Percentiles rank a stretch among this genome's conserved stretches.
phyloP scores from a whole-genome alignment of 129 eudicot genomes.

The Escallonia herrerae region DNA sequence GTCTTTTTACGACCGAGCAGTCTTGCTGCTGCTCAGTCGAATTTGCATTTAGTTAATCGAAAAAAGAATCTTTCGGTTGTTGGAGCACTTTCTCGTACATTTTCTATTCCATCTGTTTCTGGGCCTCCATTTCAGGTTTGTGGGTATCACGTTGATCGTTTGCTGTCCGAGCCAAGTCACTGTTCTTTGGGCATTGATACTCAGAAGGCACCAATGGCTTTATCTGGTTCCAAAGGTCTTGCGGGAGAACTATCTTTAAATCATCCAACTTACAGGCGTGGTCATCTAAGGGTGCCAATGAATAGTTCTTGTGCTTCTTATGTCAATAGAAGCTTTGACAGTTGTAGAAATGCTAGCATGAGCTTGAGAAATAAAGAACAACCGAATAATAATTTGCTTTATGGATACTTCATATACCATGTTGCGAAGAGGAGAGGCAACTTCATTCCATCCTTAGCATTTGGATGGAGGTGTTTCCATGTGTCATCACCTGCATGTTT shows the following conservation, averaged over 20 bases:
- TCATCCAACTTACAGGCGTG: constrained; percentile 17
- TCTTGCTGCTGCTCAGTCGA: constrained; percentile 48
- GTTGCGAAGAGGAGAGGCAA: constrained; percentile 36
- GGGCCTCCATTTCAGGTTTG: constrained; percentile 76
- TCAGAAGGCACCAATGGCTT: constrained; percentile 45
- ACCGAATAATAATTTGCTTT: constrained; percentile 32
- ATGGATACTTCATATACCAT: constrained; percentile 56
- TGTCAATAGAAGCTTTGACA: constrained; percentile 35
- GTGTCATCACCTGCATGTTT: constrained; percentile 38
- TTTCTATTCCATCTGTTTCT: constrained; percentile 74
- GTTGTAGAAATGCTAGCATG: constrained; percentile 52
- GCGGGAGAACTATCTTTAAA: constrained; percentile 26
- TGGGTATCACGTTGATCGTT: constrained; percentile 54
- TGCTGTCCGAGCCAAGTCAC: constrained; percentile 35
- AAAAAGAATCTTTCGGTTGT: constrained; percentile 59
- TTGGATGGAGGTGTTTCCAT: constrained; percentile 46
- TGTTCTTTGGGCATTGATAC: constrained; percentile 10
- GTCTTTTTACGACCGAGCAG: constrained; percentile 37
- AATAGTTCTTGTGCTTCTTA: constrained; percentile 20
- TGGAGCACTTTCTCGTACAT: constrained; percentile 66
- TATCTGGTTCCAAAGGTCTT: constrained; percentile 46
- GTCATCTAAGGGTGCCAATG: constrained; percentile 17
- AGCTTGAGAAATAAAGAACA: constrained; percentile 51
- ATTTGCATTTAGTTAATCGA: constrained; percentile 41
- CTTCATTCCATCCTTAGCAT: constrained; percentile 28